Evolutionary conservation across 2,329 filamentous ascomycete species (phyloP).

Genomic region (Colletotrichum cuscutae): DNA sequence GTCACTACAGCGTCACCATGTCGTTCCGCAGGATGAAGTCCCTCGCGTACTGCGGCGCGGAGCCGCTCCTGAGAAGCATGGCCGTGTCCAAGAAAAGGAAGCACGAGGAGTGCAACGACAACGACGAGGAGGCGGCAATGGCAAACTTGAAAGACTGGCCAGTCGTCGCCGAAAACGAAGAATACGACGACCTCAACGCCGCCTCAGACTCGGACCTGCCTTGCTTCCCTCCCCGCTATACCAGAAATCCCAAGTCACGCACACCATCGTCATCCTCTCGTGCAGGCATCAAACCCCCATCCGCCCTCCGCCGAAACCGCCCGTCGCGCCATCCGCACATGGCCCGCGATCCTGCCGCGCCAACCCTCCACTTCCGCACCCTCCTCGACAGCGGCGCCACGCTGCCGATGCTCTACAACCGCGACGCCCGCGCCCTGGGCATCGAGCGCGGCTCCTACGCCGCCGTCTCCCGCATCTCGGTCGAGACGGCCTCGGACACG

Average conservation of each 20-base stretch:
- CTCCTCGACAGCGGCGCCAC: conserved; percentile 57
- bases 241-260: too few relatives aligned
- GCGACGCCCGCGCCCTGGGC: conserved; percentile 48
- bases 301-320: background rate
- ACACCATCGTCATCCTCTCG: background rate
- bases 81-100: background rate
- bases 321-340: conserved; percentile 5
- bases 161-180: background rate
- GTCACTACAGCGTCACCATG: conserved; percentile 43
- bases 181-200: background rate
- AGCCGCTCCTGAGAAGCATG: background rate
- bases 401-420: conserved; percentile 47
- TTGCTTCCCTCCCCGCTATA: background rate
- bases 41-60: background rate
- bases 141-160: background rate
- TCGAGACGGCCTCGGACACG: conserved; percentile 38
- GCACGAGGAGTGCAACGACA: background rate
- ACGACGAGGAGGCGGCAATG: background rate
- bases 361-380: conserved; percentile 45
- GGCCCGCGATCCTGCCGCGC: conserved; percentile 36
- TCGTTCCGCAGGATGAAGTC: conserved; percentile 38
- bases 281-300: background rate
- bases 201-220: background rate
- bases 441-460: conserved; percentile 48
- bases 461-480: conserved; percentile 46